Evolutionary conservation across 2,329 filamentous ascomycete genomes (phyloP).

Genomic region (Mycogone perniciosa): DNA sequence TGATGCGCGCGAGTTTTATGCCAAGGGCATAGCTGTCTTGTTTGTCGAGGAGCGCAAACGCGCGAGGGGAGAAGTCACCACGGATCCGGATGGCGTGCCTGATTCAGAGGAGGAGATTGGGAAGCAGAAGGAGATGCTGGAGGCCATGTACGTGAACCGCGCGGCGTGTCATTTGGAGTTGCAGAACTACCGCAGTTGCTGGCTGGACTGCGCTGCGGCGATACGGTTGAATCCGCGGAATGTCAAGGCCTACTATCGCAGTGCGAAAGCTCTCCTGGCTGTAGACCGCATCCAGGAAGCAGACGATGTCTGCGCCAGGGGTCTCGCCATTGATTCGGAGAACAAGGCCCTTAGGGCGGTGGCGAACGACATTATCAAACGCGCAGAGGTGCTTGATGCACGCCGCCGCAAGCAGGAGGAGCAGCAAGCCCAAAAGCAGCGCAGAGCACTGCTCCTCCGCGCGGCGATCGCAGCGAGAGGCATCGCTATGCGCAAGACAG

Average conservation of each 20-base stretch:
- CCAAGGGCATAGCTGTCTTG: conserved; percentile 73
- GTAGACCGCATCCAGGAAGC: conserved; percentile 77
- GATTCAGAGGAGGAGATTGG: conserved; percentile 49
- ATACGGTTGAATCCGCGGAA: conserved; percentile 74
- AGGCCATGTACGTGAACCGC: conserved; percentile 77
- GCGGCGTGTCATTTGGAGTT: conserved; percentile 85
- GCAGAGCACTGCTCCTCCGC: conserved; percentile 55
- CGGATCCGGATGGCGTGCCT: conserved; percentile 23
- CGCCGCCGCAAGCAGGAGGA: conserved; percentile 51
- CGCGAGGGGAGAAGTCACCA: conserved; percentile 31
- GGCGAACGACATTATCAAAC: conserved; percentile 55
- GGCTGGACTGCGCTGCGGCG: conserved; percentile 73
- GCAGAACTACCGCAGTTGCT: conserved; percentile 81
- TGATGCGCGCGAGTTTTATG: conserved; percentile 89
- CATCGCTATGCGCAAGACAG: conserved; percentile 61
- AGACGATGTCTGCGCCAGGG: conserved; percentile 67
- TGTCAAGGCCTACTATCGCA: conserved; percentile 87
- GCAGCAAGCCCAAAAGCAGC: conserved; percentile 46
- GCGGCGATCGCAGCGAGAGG: conserved; percentile 62
- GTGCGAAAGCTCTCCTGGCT: conserved; percentile 67
- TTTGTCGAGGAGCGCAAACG: conserved; percentile 55
- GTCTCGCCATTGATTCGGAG: conserved; percentile 61
- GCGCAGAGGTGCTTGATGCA: conserved; percentile 48
- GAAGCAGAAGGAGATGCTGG: conserved; percentile 59
- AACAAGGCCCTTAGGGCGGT: conserved; percentile 63